Conservation (phyloP, 352 stramenopile genomes). For the Globisporangium recalcitrans region DNA sequence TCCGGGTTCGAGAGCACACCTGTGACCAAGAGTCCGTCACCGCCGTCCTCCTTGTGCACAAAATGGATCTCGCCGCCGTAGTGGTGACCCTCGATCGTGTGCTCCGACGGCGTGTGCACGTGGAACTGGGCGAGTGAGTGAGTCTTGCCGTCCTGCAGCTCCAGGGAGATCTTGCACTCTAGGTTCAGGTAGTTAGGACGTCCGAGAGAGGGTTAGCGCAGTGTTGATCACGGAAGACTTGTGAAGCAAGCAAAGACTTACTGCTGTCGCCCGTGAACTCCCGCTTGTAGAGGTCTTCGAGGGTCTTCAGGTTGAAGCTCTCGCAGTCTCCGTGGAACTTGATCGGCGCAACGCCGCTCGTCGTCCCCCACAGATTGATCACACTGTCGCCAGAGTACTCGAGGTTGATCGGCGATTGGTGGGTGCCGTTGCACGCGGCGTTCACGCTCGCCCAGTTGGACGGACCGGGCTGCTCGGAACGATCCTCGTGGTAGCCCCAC, state of each 20-base stretch:
- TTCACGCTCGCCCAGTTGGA: constrained; percentile 38
- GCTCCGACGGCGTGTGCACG: constrained; percentile 39
- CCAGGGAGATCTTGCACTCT: constrained; percentile 47
- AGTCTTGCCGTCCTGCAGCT: constrained; percentile 33
- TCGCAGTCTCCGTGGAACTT: constrained; percentile 45
- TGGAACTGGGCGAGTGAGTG: constrained; percentile 62
- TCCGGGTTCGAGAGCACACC: constrained; percentile 43
- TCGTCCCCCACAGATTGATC: constrained; percentile 41
- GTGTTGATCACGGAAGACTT: neutral
- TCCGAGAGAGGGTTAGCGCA: neutral
- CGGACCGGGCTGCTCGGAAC: constrained; percentile 27
- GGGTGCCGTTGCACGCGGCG: constrained; percentile 26
- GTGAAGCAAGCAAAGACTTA: constrained; percentile 10
- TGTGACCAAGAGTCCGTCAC: constrained; percentile 25
- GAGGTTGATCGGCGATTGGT: constrained; percentile 61
- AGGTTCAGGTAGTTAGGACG: neutral
- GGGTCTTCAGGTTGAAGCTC: constrained; percentile 50
- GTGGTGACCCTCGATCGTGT: constrained; percentile 38
- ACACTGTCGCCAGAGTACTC: constrained; percentile 28
- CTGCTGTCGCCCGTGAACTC: constrained; percentile 34
- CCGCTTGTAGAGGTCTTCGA: constrained; percentile 65
- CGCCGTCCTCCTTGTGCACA: constrained; percentile 34
- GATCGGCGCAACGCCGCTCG: constrained; percentile 28
- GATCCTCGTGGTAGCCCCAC: constrained; percentile 51
- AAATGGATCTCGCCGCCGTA: constrained; percentile 49